Base-by-base conservation (phyloP, 169 alveolate genomes). In the Gregarina niphandrodes region DNA sequence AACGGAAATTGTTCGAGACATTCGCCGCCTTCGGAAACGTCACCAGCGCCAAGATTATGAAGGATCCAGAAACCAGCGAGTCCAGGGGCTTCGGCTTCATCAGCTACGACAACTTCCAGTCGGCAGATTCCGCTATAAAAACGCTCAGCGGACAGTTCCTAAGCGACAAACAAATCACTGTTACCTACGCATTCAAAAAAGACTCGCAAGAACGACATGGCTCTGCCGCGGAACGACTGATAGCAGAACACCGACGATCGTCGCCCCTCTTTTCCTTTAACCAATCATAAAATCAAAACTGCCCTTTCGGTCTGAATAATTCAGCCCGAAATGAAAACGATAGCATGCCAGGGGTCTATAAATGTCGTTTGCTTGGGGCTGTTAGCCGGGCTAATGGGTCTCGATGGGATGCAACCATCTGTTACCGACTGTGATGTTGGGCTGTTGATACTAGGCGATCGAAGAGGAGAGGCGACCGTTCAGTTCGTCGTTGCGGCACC, bases 91-190 rank as follows among this genome's bases (percentile, higher is more conserved):
- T 75, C 65, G 99, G 95, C 0, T 89, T 92, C 49, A 87, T 92
- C 15, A 73, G 89, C 43, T 89, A 66, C 70, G 96, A 87, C 63
- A 79, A 87, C 62, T 92, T 92, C 63, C 96, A 92, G 49, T 77
- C 93, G 17, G 80, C 96, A 31, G 99, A 92, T 63, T 77, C 84
- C n/a, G 96, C 98, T 5, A 74, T 89, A 32, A 79, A 79, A 36
- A 81, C 92, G 18, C 80, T 92, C 95, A 84, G 85, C 53, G 83
- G 86, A 52, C 91, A 82, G 67, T 85, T 78, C 63, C 55, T 88
- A 20, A 75, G 95, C 53, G 87, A 87, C 52, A 73, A 83, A 52
- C 95, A 89, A 24, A 84, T 93, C 45, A 82, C 82, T 34, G 96
- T 93, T 32, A 80, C 95, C 5, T 88, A 88, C 70, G 97, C 98